These are phyloP conservation scores for Nemania bipapillata DNA, from an alignment of 2,329 filamentous ascomycete genomes.

Conservation along the genomic window DNA sequence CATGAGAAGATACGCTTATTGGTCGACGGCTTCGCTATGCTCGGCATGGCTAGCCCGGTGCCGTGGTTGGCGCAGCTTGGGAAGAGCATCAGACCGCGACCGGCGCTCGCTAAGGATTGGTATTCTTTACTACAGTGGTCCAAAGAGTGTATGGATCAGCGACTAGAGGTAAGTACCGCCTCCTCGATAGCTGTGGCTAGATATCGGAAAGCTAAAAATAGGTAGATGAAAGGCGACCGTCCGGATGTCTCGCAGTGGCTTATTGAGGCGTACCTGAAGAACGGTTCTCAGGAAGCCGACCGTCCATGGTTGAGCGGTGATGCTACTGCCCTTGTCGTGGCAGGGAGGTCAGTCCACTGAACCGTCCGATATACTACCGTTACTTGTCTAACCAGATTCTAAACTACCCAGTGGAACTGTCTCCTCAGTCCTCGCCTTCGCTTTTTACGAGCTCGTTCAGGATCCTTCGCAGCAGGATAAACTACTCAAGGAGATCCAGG, in stretches of 20 bases:
- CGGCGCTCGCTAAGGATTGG: conserved; percentile 9
- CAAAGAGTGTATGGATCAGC: conserved; percentile 21
- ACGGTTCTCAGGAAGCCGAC: not conserved
- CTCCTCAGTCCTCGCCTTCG: conserved; percentile 19
- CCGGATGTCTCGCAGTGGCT: conserved; percentile 26
- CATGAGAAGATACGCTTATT: conserved; percentile 31
- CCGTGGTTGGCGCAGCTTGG: conserved; percentile 10
- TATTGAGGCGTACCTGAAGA: conserved; percentile 6
- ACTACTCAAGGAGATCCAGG: conserved; percentile 14
- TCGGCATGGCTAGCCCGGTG: conserved; percentile 5
- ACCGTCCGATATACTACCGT: not conserved
- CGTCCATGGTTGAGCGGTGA: conserved; percentile 22
- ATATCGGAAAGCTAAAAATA: not conserved
- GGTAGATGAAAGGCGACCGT: conserved; percentile 1
- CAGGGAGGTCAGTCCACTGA: conserved; percentile 21
- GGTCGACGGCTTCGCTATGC: conserved; percentile 11
- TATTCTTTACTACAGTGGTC: conserved; percentile 9
- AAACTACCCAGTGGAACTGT: conserved; percentile 15
- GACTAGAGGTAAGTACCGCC: conserved; percentile 1
- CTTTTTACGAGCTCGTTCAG: conserved; percentile 26
- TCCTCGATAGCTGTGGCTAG: too few species aligned
- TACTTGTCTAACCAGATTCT: not conserved
- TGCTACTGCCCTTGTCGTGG: conserved; percentile 23
- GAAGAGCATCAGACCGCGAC: not conserved
- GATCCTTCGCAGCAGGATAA: conserved; percentile 11